Evolutionary conservation across 2,329 filamentous ascomycete species (phyloP).

Genomic region (Aspergillus alliaceus): DNA sequence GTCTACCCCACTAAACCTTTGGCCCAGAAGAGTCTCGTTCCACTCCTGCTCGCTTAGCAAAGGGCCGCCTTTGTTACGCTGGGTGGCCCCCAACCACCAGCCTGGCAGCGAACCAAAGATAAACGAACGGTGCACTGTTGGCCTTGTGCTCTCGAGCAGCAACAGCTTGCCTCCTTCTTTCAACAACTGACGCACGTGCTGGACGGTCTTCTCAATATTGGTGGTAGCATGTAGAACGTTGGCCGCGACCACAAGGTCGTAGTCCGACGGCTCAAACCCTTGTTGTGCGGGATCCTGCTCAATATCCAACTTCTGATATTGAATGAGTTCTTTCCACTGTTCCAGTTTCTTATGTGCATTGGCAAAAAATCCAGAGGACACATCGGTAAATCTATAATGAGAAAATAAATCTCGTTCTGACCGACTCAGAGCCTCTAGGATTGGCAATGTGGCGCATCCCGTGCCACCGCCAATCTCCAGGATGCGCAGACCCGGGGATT

Average conservation of each 20-base stretch:
- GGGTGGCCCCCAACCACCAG: too few species aligned
- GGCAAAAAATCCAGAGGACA: not conserved
- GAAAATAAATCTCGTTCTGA: not conserved
- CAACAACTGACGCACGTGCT: conserved; percentile 17
- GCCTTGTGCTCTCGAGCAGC: not conserved
- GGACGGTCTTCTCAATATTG: conserved; percentile 16
- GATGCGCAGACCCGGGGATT: not conserved
- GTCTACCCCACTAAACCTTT: too few species aligned
- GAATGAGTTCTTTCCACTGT: not conserved
- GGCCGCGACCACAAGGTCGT: conserved; percentile 1
- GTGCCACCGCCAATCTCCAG: not conserved
- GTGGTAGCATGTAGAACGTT: conserved; percentile 1
- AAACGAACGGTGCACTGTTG: not conserved
- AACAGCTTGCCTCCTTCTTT: conserved; percentile 35
- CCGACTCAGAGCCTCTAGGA: not conserved
- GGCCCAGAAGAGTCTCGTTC: too few species aligned
- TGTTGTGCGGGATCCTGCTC: not conserved
- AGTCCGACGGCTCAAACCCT: not conserved
- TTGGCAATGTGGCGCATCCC: not conserved
- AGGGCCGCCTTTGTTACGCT: too few species aligned
- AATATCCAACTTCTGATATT: not conserved
- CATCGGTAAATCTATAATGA: not conserved
- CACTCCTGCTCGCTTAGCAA: too few species aligned
- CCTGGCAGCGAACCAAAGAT: too few species aligned
- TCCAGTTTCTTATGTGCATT: not conserved